These are phyloP conservation scores for Xylariales sp. DNA, from an alignment of 2,329 filamentous ascomycete genomes.

Conservation along the genomic window DNA sequence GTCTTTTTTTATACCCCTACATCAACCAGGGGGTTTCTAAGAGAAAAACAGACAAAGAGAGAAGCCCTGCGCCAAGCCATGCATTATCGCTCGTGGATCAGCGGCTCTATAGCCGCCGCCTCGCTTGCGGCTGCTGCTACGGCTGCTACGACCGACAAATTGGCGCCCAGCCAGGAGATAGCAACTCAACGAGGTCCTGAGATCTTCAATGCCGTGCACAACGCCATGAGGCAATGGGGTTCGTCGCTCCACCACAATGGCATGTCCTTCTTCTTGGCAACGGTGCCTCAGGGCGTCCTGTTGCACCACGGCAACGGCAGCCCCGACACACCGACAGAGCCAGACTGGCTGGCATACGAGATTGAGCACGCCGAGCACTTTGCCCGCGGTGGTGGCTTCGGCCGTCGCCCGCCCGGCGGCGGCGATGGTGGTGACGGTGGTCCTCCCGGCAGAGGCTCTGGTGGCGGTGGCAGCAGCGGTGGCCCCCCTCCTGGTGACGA, in stretches of 20 bases:
- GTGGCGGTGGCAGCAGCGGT: neutral
- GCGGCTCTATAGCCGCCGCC: constrained; percentile 1
- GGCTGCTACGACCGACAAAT: neutral
- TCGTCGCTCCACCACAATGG: constrained; percentile 60
- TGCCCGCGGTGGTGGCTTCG: no score
- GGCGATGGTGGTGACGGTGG: neutral
- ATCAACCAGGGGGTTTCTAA: no score
- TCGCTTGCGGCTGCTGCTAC: neutral
- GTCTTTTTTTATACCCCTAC: no score
- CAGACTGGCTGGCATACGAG: constrained; percentile 60
- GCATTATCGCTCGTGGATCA: constrained; percentile 3
- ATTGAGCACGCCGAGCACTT: constrained; percentile 58
- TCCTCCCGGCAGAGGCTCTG: neutral
- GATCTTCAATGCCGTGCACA: constrained; percentile 59
- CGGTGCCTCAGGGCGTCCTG: constrained; percentile 47
- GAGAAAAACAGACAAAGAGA: no score
- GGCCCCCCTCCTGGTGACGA: neutral
- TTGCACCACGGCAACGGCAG: constrained; percentile 52
- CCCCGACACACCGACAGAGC: constrained; percentile 38
- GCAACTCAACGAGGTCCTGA: constrained; percentile 33
- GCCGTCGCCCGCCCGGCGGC: constrained; percentile 5
- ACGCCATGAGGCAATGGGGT: constrained; percentile 59
- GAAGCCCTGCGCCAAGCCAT: neutral
- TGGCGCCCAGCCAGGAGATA: constrained; percentile 4
- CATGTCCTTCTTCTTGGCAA: constrained; percentile 56